A percentile compares a stretch with the other conserved stretches of the same genome.
phyloP scores from a whole-genome alignment of 108 stramenopile species.

The Pseudonitzschia multiseries region DNA sequence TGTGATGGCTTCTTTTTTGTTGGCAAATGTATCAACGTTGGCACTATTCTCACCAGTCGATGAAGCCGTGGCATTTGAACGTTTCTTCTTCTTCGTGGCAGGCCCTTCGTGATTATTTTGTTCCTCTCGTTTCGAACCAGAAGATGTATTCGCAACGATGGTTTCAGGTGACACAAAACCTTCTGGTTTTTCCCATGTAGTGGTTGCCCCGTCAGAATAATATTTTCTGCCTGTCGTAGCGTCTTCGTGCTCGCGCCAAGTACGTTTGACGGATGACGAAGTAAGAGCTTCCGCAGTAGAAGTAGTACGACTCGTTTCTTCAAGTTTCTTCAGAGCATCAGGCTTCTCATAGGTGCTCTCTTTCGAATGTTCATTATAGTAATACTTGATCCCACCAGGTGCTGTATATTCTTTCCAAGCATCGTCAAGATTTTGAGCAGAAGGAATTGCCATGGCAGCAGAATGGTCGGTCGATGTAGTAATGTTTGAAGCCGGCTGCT shows the following conservation, averaged over 20 bases:
- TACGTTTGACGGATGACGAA: slow-evolving; percentile 23
- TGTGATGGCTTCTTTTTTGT: slow-evolving; percentile 71
- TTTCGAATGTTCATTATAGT: slow-evolving; percentile 58
- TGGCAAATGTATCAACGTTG: slow-evolving; percentile 43
- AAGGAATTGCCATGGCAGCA: background rate
- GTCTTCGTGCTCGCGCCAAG: slow-evolving; percentile 74
- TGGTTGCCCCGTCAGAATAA: slow-evolving; percentile 77
- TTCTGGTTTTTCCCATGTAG: slow-evolving; percentile 77
- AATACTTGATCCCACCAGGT: slow-evolving; percentile 59
- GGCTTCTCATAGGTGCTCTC: slow-evolving; percentile 68
- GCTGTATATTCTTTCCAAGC: slow-evolving; percentile 68
- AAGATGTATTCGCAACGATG: slow-evolving; percentile 20
- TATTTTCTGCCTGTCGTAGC: slow-evolving; percentile 65
- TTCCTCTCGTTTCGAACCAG: slow-evolving; percentile 12
- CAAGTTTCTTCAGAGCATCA: slow-evolving; percentile 26
- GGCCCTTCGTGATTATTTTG: slow-evolving; percentile 3
- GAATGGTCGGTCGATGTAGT: background rate
- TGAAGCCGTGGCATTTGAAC: background rate
- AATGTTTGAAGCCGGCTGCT: slow-evolving; percentile 1
- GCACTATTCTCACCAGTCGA: slow-evolving; percentile 12
- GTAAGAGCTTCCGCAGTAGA: slow-evolving; percentile 12
- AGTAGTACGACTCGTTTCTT: slow-evolving; percentile 14
- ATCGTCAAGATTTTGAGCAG: slow-evolving; percentile 35
- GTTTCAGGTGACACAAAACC: slow-evolving; percentile 29
- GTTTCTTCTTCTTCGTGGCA: slow-evolving; percentile 45